Base-by-base conservation (phyloP, 768 basidiomycete species). In the Plicaturopsis crispa region DNA sequence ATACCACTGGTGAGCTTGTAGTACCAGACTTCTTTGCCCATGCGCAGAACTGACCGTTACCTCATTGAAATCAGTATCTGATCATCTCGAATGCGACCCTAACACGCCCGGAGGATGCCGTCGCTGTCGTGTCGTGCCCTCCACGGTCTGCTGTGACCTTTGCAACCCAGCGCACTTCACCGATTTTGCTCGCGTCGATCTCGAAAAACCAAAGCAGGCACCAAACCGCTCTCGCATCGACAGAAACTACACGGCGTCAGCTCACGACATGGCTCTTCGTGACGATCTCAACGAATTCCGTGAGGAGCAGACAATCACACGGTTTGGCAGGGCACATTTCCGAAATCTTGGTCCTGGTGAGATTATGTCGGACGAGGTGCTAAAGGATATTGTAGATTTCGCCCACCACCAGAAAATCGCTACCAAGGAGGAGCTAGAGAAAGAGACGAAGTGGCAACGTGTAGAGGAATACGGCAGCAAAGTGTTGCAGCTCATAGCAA, bases 101-200 rank as follows among this genome's bases (percentile, higher is more conserved):
- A 4, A 8, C 10, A 12, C 20, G 11, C 14, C 28, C 2, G 22
- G 24, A 5, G 44, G 48, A 13, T 58, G 56, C 35, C 2, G 30
- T 3, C 39, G 49, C 23, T 58, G 54, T 19, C 6, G n/a, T 3
- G 24, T 47, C 4, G 6, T 14, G 1, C 12, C 23, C 6, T 42
- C 50, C 7, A 6, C 38, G 4, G 21, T 52, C 14, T 59, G 57
- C 48, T 59, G 54, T 31, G 49, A 49, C 16, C 26, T 59, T 18
- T 52, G 53, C 36, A 38, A 41, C 22, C 53, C 53, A 2, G 21
- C 13, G 3, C 6, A 24, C 2, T 48, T 48, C 31, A n/a, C 30
- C 1, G 22, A 17, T 8, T 22, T 39, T 11, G 12, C 35, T 22
- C 28, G n/a, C n/a, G 14, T 17, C 26, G 3, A 5, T 6, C n/a